Base-by-base conservation (phyloP, 768 basidiomycete species). In the Pisolithus microcarpus region DNA sequence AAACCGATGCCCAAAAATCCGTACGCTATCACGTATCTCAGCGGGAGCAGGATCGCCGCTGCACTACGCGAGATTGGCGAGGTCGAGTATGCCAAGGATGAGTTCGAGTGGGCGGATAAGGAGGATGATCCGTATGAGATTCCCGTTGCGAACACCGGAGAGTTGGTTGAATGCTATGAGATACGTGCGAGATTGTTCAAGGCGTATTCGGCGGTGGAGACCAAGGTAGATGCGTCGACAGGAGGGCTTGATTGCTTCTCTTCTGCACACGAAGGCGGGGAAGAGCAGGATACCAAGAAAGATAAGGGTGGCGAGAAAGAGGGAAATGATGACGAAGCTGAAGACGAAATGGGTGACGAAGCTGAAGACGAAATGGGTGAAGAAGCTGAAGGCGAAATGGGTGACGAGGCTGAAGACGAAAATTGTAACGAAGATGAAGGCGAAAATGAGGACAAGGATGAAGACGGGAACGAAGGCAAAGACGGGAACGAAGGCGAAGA, bases 91-190 rank as follows among this genome's bases (percentile, higher is more conserved):
- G 63, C 61, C 0, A 43, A 15, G 2, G 21, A 47, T 11, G 57
- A 65, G 31, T 51, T 67, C 2, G 51, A 48, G 43, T 62, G 65
- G 59, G 59, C 60, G 10, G 45, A 45, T 34, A 45, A 49, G n/a
- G 66, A 67, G 43, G 61, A 54, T 0, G 13, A 54, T 30, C 65
- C 67, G 5, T 56, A 47, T 38, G 48, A 54, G 24, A 43, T 53
- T 4, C 53, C 48, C 4, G 58, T 55, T 1, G 59, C 58, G 6
- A 24, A 57, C 15, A 65, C 59, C 0, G 56, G 37, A 23, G 54
- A 49, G 13, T 36, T 61, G 45, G 52, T 66, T 18, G 8, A n/a
- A 36, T 18, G 26, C 1, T n/a, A 37, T 1, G 60, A 66, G 13
- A 40, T 19, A 7, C 56, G 46, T 3, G 49, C 58, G 11, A 43